Base-by-base conservation (phyloP, 352 stramenopile species). In the Pythium aquatile region DNA sequence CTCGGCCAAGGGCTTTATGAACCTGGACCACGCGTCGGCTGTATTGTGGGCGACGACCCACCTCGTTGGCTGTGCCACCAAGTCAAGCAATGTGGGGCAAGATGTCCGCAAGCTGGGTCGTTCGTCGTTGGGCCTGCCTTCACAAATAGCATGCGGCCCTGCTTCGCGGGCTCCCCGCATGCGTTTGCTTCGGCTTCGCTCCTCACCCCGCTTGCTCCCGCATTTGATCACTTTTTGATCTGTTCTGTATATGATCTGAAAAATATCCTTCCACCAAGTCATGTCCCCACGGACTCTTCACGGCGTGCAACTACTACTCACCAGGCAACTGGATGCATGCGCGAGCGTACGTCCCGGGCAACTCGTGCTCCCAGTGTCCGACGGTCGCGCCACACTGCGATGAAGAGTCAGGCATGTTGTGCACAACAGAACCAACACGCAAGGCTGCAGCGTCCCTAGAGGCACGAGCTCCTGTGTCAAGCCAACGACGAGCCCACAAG, bases 41-140 rank as follows among this genome's bases (percentile, higher is more conserved):
- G 69, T 76, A 30, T 63, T 79, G 35, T 79, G 72, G 72, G 72
- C 72, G 20, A 76, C 69, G n/a, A 66, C 65, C 13, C 72, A 70
- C 59, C 55, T 66, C 35, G 69, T 79, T 11, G 72, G 72, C 29
- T 79, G 72, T 30, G 72, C 72, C 2, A 73, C 65, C 61, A 76
- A 79, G 52, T 29, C 72, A 55, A 24, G 20, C 20, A 24, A 24
- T 24, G 20, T 24, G 20, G 20, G 20, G 20, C 20, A 24, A 24
- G 20, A 24, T 24, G 20, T 24, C 20, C 20, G 20, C 20, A 24
- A 24, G 20, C 0, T 24, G 20, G 20, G 20, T 1, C 20, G 20
- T 24, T 24, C 20, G 0, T 24, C 20, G 20, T 24, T 24, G 20
- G 20, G 20, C 20, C 20, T 1, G 20, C 20, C 20, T 24, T 24